Evolutionary conservation across 148 eudicot species (phyloP).

Genomic region (Nepenthes gracilis): DNA sequence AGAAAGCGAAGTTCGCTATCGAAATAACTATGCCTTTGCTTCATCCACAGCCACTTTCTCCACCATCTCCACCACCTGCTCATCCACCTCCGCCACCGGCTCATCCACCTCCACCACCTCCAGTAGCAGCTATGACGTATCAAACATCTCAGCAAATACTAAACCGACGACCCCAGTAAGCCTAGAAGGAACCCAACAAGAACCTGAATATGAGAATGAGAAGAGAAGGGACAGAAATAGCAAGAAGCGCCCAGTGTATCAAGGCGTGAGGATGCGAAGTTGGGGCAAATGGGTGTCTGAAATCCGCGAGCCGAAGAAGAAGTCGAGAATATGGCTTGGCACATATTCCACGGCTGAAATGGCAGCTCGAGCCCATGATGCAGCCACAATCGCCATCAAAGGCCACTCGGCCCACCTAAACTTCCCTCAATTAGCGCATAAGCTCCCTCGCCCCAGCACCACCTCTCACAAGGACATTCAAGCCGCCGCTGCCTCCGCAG

Average conservation of each 20-base stretch:
- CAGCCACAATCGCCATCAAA: conserved; percentile 61
- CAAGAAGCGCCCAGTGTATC: conserved; percentile 18
- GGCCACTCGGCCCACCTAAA: conserved; percentile 46
- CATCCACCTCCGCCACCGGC: too few relatives aligned
- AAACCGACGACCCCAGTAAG: conserved; percentile 5
- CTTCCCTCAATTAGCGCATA: conserved; percentile 35
- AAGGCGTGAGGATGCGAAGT: conserved; percentile 47
- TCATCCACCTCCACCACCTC: background rate
- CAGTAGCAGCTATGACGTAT: background rate
- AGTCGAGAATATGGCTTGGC: conserved; percentile 68
- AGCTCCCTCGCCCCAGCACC: conserved; percentile 40
- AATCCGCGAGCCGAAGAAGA: conserved; percentile 55
- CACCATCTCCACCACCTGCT: conserved; percentile 1
- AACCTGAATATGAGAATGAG: background rate
- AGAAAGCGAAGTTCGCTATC: too few relatives aligned
- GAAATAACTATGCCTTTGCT: too few relatives aligned
- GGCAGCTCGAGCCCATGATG: conserved; percentile 73
- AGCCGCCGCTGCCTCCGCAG: conserved; percentile 46
- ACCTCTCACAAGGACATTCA: conserved; percentile 55
- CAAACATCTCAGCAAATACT: background rate
- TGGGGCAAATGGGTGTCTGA: conserved; percentile 80
- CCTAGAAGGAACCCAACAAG: conserved; percentile 3
- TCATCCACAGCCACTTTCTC: conserved; percentile 8
- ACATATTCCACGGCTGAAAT: conserved; percentile 60
- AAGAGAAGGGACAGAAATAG: conserved; percentile 2